phyloP scores from a whole-genome alignment of 352 stramenopile genomes.

The Phytophthora melonis region DNA sequence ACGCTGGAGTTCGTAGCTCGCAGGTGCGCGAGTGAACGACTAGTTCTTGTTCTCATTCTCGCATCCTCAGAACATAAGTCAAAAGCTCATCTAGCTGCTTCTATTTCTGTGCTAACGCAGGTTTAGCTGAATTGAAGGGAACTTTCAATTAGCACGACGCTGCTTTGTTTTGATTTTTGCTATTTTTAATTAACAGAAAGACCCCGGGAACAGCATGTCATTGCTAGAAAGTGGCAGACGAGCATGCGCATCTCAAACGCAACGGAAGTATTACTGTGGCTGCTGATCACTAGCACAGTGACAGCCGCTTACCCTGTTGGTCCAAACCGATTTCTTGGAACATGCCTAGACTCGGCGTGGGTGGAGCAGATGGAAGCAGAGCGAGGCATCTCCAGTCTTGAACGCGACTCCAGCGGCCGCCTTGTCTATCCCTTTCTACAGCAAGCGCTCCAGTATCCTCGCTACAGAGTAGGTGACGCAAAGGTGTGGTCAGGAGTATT shows the following conservation, averaged over 20 bases:
- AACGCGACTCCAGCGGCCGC: constrained; percentile 40
- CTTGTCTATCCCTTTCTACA: constrained; percentile 59
- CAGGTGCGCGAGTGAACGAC: too few relatives aligned
- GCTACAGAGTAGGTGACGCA: constrained; percentile 28
- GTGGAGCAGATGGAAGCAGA: constrained; percentile 40
- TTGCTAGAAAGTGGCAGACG: background rate
- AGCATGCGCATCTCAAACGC: background rate
- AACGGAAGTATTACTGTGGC: background rate
- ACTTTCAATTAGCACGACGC: too few relatives aligned
- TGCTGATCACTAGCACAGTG: background rate
- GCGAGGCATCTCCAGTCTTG: constrained; percentile 27
- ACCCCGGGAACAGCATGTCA: too few relatives aligned
- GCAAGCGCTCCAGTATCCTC: constrained; percentile 37
- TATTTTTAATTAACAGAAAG: too few relatives aligned
- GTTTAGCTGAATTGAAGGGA: too few relatives aligned
- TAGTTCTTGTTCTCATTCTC: too few relatives aligned
- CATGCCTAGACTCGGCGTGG: constrained; percentile 32
- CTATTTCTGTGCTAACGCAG: too few relatives aligned
- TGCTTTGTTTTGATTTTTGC: too few relatives aligned
- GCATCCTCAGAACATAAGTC: too few relatives aligned
- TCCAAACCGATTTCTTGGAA: constrained; percentile 60
- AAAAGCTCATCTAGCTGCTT: too few relatives aligned
- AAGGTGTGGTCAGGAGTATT: background rate
- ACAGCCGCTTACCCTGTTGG: constrained; percentile 16
- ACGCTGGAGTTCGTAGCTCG: too few relatives aligned